A percentile compares a stretch with the other conserved stretches of the same genome.
phyloP scores from a whole-genome alignment of 208 protist genomes.

The Leishmania amazonensis region DNA sequence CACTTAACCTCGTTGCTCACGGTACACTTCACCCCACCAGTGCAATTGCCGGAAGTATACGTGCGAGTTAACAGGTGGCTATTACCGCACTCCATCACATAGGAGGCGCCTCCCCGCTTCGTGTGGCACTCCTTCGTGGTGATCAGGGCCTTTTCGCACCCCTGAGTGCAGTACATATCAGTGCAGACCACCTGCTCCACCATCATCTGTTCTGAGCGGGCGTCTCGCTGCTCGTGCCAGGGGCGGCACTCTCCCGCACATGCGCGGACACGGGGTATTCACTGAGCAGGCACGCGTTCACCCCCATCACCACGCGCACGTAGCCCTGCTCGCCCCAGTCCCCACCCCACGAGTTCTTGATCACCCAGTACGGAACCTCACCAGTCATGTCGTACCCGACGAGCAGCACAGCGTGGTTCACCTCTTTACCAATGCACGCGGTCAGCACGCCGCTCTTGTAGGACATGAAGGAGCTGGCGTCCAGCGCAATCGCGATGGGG shows the following conservation, averaged over 20 bases:
- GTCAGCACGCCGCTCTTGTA: conserved; percentile 70
- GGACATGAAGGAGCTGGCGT: conserved; percentile 64
- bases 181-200: conserved; percentile 30
- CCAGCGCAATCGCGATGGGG: conserved; percentile 86
- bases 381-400: conserved; percentile 72
- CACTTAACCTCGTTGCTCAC: conserved; percentile 16
- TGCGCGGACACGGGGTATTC: conserved; percentile 30
- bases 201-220: background rate
- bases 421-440: conserved; percentile 34
- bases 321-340: conserved; percentile 82
- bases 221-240: background rate
- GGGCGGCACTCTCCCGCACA: background rate
- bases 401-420: conserved; percentile 80
- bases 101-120: conserved; percentile 10
- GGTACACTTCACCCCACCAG: conserved; percentile 20
- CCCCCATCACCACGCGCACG: conserved; percentile 57
- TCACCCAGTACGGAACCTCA: conserved; percentile 79
- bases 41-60: conserved; percentile 21
- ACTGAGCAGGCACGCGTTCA: conserved; percentile 49
- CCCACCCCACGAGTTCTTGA: conserved; percentile 88
- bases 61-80: too few relatives aligned
- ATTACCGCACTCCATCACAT: conserved; percentile 34
- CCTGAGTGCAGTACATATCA: conserved; percentile 15
- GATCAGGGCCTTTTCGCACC: conserved; percentile 12
- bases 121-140: conserved; percentile 16